Conservation (phyloP, 495 filamentous ascomycete genomes). For the Daldinia loculata region DNA sequence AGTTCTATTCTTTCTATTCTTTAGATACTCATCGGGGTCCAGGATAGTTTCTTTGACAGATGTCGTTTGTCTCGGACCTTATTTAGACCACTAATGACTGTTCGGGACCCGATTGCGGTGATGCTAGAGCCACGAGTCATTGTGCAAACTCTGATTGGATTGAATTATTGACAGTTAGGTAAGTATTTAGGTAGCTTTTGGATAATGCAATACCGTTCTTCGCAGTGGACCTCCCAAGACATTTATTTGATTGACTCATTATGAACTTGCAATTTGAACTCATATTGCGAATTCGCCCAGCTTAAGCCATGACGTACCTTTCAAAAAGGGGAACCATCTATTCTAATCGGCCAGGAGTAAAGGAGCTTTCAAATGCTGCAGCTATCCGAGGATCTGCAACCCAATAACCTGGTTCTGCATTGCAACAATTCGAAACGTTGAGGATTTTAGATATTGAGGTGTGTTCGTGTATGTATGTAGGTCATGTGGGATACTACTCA, state of each 20-base stretch:
- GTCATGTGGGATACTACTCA: slow-evolving; percentile 1
- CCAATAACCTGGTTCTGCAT: slow-evolving; percentile 14
- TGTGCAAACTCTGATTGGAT: slow-evolving; percentile 31
- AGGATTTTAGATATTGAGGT: slow-evolving; percentile 1
- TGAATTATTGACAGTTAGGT: slow-evolving; percentile 2
- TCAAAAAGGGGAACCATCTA: slow-evolving; percentile 1
- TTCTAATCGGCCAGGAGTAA: background rate
- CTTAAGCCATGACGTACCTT: background rate
- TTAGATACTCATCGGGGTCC: background rate
- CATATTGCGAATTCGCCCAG: slow-evolving; percentile 16
- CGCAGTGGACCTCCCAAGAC: slow-evolving; percentile 12
- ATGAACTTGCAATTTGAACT: slow-evolving; percentile 3
- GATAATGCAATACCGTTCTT: slow-evolving; percentile 9
- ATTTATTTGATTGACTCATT: slow-evolving; percentile 20
- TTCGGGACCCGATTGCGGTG: slow-evolving; percentile 34
- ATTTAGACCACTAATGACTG: slow-evolving; percentile 21
- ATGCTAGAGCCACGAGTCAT: slow-evolving; percentile 21
- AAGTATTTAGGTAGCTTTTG: background rate
- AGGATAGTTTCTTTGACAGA: slow-evolving; percentile 10
- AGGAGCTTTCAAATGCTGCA: slow-evolving; percentile 13
- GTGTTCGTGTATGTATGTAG: background rate
- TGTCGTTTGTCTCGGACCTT: slow-evolving; percentile 16
- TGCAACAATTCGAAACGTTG: slow-evolving; percentile 5
- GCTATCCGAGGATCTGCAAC: slow-evolving; percentile 21
- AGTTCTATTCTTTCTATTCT: slow-evolving; percentile 7